Percentiles rank a stretch among this genome's conserved stretches.
Conservation (phyloP, 352 stramenopile species). For the Phytophthora aleatoria region DNA sequence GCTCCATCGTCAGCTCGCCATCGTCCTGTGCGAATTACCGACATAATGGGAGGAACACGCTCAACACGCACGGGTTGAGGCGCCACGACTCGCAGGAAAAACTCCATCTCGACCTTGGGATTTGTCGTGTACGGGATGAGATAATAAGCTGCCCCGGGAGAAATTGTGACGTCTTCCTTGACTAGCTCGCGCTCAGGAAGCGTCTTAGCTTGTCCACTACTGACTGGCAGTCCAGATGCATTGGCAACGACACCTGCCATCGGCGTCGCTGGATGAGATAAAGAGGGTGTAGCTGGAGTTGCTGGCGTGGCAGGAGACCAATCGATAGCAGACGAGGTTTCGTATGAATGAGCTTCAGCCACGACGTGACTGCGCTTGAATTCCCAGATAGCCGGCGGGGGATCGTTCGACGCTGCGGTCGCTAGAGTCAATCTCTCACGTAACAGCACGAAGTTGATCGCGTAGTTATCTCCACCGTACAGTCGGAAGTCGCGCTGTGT, state of each 20-base stretch:
- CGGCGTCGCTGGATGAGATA: conserved; percentile 30
- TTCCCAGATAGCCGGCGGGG: conserved; percentile 64
- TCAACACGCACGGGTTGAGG: conserved; percentile 76
- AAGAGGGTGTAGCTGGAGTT: conserved; percentile 24
- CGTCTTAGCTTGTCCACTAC: conserved; percentile 31
- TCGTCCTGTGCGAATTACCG: conserved; percentile 64
- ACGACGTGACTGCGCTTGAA: conserved; percentile 64
- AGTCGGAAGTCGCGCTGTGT: conserved; percentile 85
- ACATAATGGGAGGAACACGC: conserved; percentile 67
- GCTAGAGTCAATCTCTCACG: conserved; percentile 62
- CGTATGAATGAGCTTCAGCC: conserved; percentile 71
- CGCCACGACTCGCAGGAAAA: conserved; percentile 89
- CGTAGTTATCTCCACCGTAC: conserved; percentile 84
- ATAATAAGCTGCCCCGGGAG: conserved; percentile 76
- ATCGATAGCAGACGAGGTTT: conserved; percentile 27
- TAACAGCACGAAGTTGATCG: conserved; percentile 88
- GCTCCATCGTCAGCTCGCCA: conserved; percentile 56
- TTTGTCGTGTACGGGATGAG: conserved; percentile 86
- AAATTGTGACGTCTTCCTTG: conserved; percentile 73
- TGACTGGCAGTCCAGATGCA: background rate
- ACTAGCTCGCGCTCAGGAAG: conserved; percentile 82
- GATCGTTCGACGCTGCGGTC: conserved; percentile 37
- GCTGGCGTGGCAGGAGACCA: conserved; percentile 20
- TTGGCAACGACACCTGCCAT: conserved; percentile 6
- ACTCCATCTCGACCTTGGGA: conserved; percentile 88